Conservation (phyloP, 768 basidiomycete species). For the Boletus tomentosulus region DNA sequence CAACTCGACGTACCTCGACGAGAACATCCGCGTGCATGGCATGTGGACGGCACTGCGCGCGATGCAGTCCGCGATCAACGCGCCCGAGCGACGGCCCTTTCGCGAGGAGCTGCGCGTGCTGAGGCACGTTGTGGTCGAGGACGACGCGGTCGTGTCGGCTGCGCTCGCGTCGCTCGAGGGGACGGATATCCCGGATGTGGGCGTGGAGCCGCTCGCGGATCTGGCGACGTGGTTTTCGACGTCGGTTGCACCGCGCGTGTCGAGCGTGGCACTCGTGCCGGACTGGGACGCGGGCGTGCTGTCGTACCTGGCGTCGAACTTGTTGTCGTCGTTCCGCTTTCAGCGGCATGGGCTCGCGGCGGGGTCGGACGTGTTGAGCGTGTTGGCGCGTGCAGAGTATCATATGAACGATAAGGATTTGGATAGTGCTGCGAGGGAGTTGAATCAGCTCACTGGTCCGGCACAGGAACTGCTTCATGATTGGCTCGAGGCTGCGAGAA, state of each 20-base stretch:
- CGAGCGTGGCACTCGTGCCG: constrained; percentile 89
- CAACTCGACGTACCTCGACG: constrained; percentile 86
- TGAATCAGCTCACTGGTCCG: constrained; percentile 78
- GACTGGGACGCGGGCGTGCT: constrained; percentile 86
- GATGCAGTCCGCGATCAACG: constrained; percentile 60
- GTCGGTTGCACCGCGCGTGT: constrained; percentile 78
- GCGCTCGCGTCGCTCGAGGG: constrained; percentile 66
- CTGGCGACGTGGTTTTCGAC: constrained; percentile 88
- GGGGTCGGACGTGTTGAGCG: constrained; percentile 82
- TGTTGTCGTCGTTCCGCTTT: constrained; percentile 74
- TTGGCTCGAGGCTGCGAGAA: constrained; percentile 88
- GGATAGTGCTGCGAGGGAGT: too few species aligned
- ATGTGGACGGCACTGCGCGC: constrained; percentile 93
- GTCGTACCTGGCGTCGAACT: constrained; percentile 78
- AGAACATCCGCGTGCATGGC: constrained; percentile 87
- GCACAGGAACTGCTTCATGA: constrained; percentile 71
- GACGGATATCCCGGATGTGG: constrained; percentile 72
- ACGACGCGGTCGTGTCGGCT: constrained; percentile 63
- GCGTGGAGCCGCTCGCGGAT: constrained; percentile 85
- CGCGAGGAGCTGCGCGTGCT: constrained; percentile 84
- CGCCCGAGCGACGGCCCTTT: constrained; percentile 75
- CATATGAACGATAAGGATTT: too few species aligned
- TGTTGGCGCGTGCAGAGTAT: constrained; percentile 84
- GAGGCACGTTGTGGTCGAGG: constrained; percentile 65
- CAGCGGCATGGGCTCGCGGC: constrained; percentile 65